A percentile compares a stretch with the other conserved stretches of the same genome.
Conservation (phyloP, 139 green algal species). For the Closterium sp. region DNA sequence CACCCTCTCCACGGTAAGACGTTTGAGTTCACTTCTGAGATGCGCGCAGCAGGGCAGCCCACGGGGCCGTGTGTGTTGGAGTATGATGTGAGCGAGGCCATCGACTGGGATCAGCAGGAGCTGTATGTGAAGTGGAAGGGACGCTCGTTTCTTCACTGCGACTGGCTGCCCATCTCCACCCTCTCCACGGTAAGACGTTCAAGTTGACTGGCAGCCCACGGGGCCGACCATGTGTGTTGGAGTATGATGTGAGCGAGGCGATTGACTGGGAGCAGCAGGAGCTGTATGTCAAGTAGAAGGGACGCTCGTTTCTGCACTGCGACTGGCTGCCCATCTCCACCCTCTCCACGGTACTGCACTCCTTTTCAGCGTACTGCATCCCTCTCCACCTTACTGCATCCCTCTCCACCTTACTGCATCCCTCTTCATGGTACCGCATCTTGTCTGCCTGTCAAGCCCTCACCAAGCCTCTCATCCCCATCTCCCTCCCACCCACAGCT, state of each 20-base stretch:
- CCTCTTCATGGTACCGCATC: too few species aligned
- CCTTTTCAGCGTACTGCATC: too few species aligned
- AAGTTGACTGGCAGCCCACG: too few species aligned
- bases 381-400: too few species aligned
- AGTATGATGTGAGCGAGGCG: slow-evolving; percentile 9
- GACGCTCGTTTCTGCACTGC: slow-evolving; percentile 81
- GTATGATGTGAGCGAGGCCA: too few species aligned
- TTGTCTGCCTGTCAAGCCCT: too few species aligned
- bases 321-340: slow-evolving; percentile 70
- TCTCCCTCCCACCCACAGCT: slow-evolving; percentile 54
- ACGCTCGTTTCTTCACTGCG: slow-evolving; percentile 80
- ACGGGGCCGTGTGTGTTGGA: slow-evolving; percentile 10
- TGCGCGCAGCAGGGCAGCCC: slow-evolving; percentile 7
- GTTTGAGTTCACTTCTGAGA: too few species aligned
- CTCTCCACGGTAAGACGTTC: slow-evolving; percentile 57
- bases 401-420: too few species aligned
- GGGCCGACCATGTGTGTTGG: slow-evolving; percentile 14
- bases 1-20: slow-evolving; percentile 57
- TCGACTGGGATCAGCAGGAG: slow-evolving; percentile 63
- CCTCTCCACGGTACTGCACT: slow-evolving; percentile 56
- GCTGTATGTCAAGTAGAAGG: slow-evolving; percentile 92
- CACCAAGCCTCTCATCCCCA: too few species aligned
- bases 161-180: slow-evolving; percentile 68
- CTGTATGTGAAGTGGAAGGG: slow-evolving; percentile 91
- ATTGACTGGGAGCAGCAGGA: slow-evolving; percentile 59